Evolutionary conservation across 768 basidiomycete species (phyloP).

Genomic region (Hypsizygus marmoreus): DNA sequence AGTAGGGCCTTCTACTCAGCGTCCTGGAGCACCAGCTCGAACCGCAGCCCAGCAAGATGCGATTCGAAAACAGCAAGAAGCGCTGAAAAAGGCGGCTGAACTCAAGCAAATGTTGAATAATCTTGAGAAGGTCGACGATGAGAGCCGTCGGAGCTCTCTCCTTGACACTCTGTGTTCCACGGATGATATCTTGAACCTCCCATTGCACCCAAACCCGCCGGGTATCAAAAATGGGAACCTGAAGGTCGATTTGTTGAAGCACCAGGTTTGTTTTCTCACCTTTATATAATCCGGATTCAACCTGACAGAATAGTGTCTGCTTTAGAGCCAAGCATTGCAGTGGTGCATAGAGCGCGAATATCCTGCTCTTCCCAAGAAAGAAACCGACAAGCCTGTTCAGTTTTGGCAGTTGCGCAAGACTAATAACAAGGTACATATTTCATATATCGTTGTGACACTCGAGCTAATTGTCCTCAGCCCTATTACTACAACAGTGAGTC

Average conservation of each 20-base stretch:
- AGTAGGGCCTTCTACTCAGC: constrained; percentile 19
- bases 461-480: constrained; percentile 31
- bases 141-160: constrained; percentile 67
- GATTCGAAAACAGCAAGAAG: constrained; percentile 48
- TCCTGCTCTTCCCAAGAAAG: constrained; percentile 68
- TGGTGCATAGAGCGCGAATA: constrained; percentile 87
- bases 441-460: neutral
- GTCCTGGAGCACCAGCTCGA: constrained; percentile 19
- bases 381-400: constrained; percentile 76
- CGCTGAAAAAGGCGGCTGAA: constrained; percentile 62
- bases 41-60: constrained; percentile 44
- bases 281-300: neutral
- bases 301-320: constrained; percentile 3
- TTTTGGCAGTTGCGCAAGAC: constrained; percentile 80
- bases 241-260: constrained; percentile 73
- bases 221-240: constrained; percentile 66
- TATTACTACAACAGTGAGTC: constrained; percentile 71
- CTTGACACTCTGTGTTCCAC: constrained; percentile 68
- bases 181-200: constrained; percentile 73
- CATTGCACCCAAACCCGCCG: constrained; percentile 72
- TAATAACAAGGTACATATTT: constrained; percentile 49
- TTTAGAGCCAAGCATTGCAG: constrained; percentile 76
- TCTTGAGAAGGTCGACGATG: constrained; percentile 79
- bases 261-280: constrained; percentile 65
- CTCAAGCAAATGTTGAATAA: constrained; percentile 62